Conservation (phyloP, 2,329 filamentous ascomycete genomes). For the Nigrograna mackinnonii region DNA sequence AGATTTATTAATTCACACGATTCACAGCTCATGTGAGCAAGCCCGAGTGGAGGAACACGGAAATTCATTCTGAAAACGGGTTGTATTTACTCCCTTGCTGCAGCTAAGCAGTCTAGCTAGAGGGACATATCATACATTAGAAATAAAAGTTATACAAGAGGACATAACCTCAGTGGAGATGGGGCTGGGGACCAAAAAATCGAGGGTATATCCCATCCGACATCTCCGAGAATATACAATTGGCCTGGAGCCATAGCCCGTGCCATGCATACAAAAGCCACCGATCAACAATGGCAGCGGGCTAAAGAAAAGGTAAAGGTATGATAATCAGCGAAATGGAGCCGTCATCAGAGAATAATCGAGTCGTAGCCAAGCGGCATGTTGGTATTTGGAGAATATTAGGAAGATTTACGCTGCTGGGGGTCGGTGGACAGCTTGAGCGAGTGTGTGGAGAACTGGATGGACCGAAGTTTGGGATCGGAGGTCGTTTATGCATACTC, state of each 20-base stretch:
- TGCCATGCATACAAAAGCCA: constrained; percentile 16
- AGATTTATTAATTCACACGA: no score
- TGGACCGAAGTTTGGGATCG: no score
- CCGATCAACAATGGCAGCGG: constrained; percentile 10
- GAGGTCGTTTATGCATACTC: constrained; percentile 30
- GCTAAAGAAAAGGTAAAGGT: constrained; percentile 28
- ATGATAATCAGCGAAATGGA: constrained; percentile 21
- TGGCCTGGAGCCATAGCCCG: constrained; percentile 20
- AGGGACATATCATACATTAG: constrained; percentile 45
- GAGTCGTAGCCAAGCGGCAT: constrained; percentile 43
- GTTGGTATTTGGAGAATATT: not conserved
- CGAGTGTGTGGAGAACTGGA: no score
- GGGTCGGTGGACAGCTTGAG: not conserved
- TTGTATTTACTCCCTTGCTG: constrained; percentile 41
- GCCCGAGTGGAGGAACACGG: not conserved
- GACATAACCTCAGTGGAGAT: constrained; percentile 38
- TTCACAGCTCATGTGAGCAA: no score
- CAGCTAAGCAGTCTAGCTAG: constrained; percentile 22
- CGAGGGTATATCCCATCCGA: constrained; percentile 24
- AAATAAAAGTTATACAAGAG: constrained; percentile 46
- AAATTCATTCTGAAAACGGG: constrained; percentile 17
- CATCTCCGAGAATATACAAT: constrained; percentile 44
- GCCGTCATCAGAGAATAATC: constrained; percentile 38
- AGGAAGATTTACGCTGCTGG: not conserved
- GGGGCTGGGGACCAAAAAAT: constrained; percentile 10